Base-by-base conservation (phyloP, 2,329 filamentous ascomycete species). In the Neofusicoccum cordaticola region DNA sequence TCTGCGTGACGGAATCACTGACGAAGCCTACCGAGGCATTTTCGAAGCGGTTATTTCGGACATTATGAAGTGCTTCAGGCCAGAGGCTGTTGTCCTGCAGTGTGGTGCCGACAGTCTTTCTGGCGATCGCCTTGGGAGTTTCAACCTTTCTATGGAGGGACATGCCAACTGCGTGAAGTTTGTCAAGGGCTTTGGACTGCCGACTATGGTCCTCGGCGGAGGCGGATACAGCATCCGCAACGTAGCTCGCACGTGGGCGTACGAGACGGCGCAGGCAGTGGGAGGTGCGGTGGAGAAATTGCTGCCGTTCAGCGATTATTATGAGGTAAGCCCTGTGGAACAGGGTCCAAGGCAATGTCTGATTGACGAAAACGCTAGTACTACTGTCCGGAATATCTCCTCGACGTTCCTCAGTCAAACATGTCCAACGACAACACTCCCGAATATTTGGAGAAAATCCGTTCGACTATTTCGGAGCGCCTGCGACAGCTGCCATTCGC, bases 191-290 rank as follows among this genome's bases (percentile, higher is more conserved):
- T 87, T 93, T 68, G 84, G 86, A 6, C 82, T 96, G 1, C 95
- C 95, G 3, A 84, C 98, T 67, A 88, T 99, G 62, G 86, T 99
- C 62, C 91, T 98, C 65, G 95, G 95, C 48, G 95, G 95, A 42
- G 95, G 95, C 63, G 95, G 95, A 31, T 99, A 99, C 79, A 99
- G 95, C 13, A 93, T 95, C 5, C 88, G 95, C 68, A 99, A 99
- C 72, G 95, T 99, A 5, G 95, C 95, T 44, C 90, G 95, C 62
- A 93, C 94, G 37, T 99, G 95, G 95, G 92, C 93, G 22, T 94
- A 96, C 78, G 95, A 99, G 80, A 99, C 95, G 11, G 90, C 91
- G 13, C 45, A 65, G 17, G 45, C 56, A 9, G 56, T 65, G 12
- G 63, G 63, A 42, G 37, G 42, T 7, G 9, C 45, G 9, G 39